Percentiles rank a stretch among this genome's conserved stretches.
These are phyloP conservation scores for Teunomyces kruisii DNA, from an alignment of 805 yeast genomes.

Conservation along the genomic window DNA sequence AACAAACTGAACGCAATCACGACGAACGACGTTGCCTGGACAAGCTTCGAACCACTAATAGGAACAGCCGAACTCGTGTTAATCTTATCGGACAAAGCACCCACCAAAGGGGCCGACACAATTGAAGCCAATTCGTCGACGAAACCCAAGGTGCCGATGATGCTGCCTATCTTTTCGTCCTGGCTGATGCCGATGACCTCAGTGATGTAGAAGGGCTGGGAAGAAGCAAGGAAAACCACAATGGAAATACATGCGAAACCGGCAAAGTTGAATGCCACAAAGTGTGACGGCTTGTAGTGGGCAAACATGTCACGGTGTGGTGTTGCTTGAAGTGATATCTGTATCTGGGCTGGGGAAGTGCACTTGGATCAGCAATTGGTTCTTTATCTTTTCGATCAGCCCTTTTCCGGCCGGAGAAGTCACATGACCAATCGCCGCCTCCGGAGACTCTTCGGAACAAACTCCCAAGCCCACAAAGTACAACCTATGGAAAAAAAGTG, in stretches of 20 bases:
- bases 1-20: slow-evolving; percentile 47
- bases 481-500: not conserved
- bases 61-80: slow-evolving; percentile 13
- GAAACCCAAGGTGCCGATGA: slow-evolving; percentile 41
- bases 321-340: too few relatives aligned
- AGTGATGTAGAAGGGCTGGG: slow-evolving; percentile 40
- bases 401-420: not conserved
- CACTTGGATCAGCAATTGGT: not conserved
- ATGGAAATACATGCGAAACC: slow-evolving; percentile 40
- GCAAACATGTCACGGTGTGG: not conserved
- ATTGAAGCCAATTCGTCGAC: slow-evolving; percentile 61
- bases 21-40: slow-evolving; percentile 49
- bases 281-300: slow-evolving; percentile 19
- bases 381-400: slow-evolving; percentile 3
- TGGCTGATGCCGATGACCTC: slow-evolving; percentile 28
- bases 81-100: slow-evolving; percentile 59
- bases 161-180: slow-evolving; percentile 28
- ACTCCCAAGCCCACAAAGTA: not conserved
- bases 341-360: too few relatives aligned
- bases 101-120: slow-evolving; percentile 57
- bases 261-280: slow-evolving; percentile 33
- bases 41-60: slow-evolving; percentile 52
- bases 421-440: slow-evolving; percentile 2
- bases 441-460: not conserved
- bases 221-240: slow-evolving; percentile 38